Percentiles rank a stretch among this genome's conserved stretches.
Evolutionary conservation across 139 green algal species (phyloP).

Genomic region (Coelastrella sp.): DNA sequence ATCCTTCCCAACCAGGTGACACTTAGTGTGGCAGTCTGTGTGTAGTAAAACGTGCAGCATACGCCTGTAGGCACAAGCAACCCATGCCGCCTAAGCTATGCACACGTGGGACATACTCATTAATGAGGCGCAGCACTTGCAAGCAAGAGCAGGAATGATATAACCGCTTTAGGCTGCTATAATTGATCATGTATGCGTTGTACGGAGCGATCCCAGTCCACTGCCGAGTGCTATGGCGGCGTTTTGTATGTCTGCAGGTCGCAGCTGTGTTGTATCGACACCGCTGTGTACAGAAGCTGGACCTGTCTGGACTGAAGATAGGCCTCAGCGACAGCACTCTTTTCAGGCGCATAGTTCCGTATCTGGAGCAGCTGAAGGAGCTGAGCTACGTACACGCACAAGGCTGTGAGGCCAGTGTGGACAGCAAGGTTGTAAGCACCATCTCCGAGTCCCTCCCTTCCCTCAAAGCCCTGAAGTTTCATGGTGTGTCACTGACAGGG

Average conservation of each 20-base stretch:
- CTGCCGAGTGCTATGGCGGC: no score
- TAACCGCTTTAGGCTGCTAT: no score
- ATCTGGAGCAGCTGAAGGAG: conserved; percentile 11
- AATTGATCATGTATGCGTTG: no score
- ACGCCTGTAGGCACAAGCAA: no score
- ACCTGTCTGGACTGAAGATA: conserved; percentile 24
- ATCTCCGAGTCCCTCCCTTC: background rate
- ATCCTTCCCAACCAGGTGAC: conserved; percentile 16
- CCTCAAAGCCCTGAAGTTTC: background rate
- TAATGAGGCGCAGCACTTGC: no score
- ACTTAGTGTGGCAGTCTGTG: background rate
- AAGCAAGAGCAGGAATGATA: no score
- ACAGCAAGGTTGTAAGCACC: background rate
- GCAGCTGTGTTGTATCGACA: conserved; percentile 26
- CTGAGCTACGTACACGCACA: background rate
- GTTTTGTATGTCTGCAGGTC: background rate
- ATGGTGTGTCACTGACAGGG: background rate
- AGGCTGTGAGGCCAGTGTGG: background rate
- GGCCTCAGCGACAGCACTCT: background rate
- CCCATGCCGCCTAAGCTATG: no score
- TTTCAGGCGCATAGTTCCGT: background rate
- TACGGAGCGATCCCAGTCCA: no score
- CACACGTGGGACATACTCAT: no score
- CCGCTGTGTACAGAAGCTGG: conserved; percentile 15
- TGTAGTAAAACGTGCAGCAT: background rate